Evolutionary conservation across 2,329 filamentous ascomycete species (phyloP).

Genomic region (Amylocarpus encephaloides): DNA sequence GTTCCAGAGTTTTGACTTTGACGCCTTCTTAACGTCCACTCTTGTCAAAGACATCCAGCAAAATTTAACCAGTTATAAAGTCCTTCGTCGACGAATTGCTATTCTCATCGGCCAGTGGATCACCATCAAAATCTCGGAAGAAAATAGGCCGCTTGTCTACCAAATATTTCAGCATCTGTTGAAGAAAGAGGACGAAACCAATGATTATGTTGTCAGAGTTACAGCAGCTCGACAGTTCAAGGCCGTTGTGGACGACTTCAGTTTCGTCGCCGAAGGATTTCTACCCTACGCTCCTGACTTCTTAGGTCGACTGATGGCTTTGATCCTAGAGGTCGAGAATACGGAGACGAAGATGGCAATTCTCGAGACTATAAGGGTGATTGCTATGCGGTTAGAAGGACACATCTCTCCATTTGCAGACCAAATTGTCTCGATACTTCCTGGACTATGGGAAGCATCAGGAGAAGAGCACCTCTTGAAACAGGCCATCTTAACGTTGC

Average conservation of each 20-base stretch:
- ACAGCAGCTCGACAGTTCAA: slow-evolving; percentile 84
- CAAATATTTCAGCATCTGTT: slow-evolving; percentile 85
- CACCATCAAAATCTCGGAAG: slow-evolving; percentile 63
- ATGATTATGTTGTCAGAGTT: slow-evolving; percentile 87
- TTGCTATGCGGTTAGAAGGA: slow-evolving; percentile 76
- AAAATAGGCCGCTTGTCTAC: slow-evolving; percentile 69
- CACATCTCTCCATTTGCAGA: slow-evolving; percentile 65
- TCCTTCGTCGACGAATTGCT: slow-evolving; percentile 79
- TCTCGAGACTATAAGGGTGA: slow-evolving; percentile 74
- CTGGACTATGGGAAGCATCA: slow-evolving; percentile 76
- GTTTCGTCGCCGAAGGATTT: slow-evolving; percentile 69
- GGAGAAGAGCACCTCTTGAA: slow-evolving; percentile 83
- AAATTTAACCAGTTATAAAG: slow-evolving; percentile 58
- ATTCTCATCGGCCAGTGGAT: slow-evolving; percentile 91
- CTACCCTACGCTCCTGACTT: slow-evolving; percentile 69
- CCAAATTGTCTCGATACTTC: slow-evolving; percentile 73
- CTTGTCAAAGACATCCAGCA: slow-evolving; percentile 73
- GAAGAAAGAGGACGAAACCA: slow-evolving; percentile 66
- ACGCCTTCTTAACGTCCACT: slow-evolving; percentile 67
- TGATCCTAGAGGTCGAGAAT: slow-evolving; percentile 74
- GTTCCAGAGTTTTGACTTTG: slow-evolving; percentile 72
- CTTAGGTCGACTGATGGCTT: slow-evolving; percentile 63
- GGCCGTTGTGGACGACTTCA: slow-evolving; percentile 75
- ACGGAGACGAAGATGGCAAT: slow-evolving; percentile 89
- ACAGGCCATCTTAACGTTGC: slow-evolving; percentile 81